phyloP scores from a whole-genome alignment of 73 alveolate species.

The Symbiodinium natans region DNA sequence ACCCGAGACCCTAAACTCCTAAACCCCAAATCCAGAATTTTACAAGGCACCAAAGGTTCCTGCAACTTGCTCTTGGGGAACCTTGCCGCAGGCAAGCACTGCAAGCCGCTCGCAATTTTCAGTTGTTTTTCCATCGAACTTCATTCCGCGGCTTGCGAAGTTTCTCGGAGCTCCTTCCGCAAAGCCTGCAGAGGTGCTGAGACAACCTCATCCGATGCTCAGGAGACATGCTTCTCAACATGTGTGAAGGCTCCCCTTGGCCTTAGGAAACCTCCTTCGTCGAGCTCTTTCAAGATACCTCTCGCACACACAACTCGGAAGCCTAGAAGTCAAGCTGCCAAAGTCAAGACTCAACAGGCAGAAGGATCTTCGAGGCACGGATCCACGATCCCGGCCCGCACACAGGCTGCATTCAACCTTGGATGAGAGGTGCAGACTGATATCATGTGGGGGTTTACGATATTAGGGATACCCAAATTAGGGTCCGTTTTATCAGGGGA shows the following conservation, averaged over 20 bases:
- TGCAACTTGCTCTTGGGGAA: too few species aligned
- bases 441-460: not conserved
- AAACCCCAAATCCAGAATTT: too few species aligned
- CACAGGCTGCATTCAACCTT: constrained; percentile 56
- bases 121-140: not conserved
- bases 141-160: not conserved
- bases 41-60: too few species aligned
- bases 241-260: not conserved
- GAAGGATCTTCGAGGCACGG: not conserved
- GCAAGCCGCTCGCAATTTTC: not conserved
- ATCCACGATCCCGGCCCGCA: not conserved
- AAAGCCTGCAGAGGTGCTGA: too few species aligned
- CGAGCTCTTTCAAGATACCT: not conserved
- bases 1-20: too few species aligned
- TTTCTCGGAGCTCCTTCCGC: constrained; percentile 39
- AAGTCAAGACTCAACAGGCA: too few species aligned
- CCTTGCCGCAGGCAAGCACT: too few species aligned
- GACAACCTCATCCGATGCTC: not conserved
- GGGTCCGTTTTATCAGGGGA: too few species aligned
- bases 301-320: too few species aligned
- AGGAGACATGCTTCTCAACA: too few species aligned
- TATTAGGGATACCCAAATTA: not conserved
- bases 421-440: not conserved
- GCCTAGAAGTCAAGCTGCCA: too few species aligned
- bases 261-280: not conserved